These are phyloP conservation scores for Pleurotus sapidus DNA, from an alignment of 768 basidiomycete genomes.

Conservation along the genomic window DNA sequence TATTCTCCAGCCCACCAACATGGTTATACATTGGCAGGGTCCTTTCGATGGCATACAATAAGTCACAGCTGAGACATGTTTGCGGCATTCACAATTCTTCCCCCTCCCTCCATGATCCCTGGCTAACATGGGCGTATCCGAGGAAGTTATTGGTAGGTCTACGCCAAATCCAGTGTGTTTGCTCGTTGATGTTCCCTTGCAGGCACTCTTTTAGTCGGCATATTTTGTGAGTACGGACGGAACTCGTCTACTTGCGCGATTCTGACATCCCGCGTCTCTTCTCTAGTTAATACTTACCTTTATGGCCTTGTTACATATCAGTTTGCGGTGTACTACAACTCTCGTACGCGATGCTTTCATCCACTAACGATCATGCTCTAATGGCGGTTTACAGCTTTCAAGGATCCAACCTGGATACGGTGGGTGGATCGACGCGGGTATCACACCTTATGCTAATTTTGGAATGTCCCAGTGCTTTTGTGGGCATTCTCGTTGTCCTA, in stretches of 20 bases:
- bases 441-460: background rate
- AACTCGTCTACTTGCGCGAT: background rate
- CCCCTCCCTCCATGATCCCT: too few relatives aligned
- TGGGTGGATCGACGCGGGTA: background rate
- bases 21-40: too few relatives aligned
- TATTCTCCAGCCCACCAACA: background rate
- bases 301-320: slow-evolving; percentile 15
- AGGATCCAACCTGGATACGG: slow-evolving; percentile 9
- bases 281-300: slow-evolving; percentile 14
- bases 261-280: background rate
- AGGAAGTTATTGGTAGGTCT: background rate
- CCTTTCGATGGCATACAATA: too few relatives aligned
- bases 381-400: slow-evolving; percentile 1
- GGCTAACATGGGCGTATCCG: background rate
- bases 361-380: background rate
- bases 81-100: too few relatives aligned
- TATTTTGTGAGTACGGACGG: slow-evolving; percentile 13
- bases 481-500: slow-evolving; percentile 2
- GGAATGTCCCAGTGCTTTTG: background rate
- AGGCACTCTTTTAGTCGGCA: slow-evolving; percentile 20
- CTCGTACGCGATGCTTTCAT: slow-evolving; percentile 3
- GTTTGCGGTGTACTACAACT: slow-evolving; percentile 10
- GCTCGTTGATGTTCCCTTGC: background rate
- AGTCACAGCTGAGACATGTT: too few relatives aligned
- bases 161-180: too few relatives aligned